These are phyloP conservation scores for Silene uniflora DNA, from an alignment of 148 eudicot species.

Conservation along the genomic window DNA sequence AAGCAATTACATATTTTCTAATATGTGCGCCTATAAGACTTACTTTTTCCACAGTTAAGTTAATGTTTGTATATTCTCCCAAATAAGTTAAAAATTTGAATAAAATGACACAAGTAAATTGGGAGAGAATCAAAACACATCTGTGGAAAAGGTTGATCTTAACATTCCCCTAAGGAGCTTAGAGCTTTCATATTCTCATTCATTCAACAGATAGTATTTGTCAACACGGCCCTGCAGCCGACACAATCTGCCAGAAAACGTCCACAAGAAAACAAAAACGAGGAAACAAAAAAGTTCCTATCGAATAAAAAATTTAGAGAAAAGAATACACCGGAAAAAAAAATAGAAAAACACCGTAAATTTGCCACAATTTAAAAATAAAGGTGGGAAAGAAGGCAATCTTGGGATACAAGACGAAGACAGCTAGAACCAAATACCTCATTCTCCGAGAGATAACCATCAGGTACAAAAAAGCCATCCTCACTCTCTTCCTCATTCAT, in stretches of 20 bases:
- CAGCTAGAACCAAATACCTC: slow-evolving; percentile 49
- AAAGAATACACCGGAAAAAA: not conserved
- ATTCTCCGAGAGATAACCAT: slow-evolving; percentile 91
- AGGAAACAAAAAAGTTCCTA: no score
- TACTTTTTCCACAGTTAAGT: no score
- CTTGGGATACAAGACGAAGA: not conserved
- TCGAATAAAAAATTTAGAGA: not conserved
- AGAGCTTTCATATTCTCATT: not conserved
- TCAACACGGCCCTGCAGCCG: no score
- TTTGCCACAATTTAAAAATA: not conserved
- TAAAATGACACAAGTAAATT: no score
- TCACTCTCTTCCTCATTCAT: slow-evolving; percentile 71
- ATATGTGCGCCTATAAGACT: no score
- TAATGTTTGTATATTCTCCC: no score
- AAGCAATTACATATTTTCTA: not conserved
- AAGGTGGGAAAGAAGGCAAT: not conserved
- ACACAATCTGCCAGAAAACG: no score
- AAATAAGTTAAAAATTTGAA: no score
- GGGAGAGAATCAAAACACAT: no score
- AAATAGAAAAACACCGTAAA: not conserved
- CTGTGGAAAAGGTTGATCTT: no score
- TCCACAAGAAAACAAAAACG: no score
- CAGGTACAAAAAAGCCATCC: slow-evolving; percentile 95
- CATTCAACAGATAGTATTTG: not conserved
- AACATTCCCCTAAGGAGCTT: not conserved